Evolutionary conservation across 2,329 filamentous ascomycete species (phyloP), one percentile per base, ranked within the genome.

Genomic region (Xylaria sp.): DNA sequence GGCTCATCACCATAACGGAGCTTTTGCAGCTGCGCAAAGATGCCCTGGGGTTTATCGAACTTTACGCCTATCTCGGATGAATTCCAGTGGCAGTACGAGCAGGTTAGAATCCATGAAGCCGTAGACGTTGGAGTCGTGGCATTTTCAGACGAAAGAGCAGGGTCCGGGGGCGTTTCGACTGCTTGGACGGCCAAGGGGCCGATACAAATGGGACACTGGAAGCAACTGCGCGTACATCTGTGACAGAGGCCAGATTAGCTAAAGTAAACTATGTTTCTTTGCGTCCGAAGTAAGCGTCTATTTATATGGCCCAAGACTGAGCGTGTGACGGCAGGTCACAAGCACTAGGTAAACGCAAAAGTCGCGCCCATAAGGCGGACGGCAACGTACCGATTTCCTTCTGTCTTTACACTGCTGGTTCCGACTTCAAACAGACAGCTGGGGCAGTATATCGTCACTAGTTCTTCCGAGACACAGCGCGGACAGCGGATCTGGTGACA

Each of bases 401-500:
- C 96, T 75, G 91, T 93, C 81, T 95, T 94, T 55, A 98, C 89
- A 77, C 94, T 94, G 77, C 93, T 97, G 80, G 92, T 97, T 5
- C 95, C 94, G 39, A 97, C 95, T 81, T 99, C 96, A 77, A 99
- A 98, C 66, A 99, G 83, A 79, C 96, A 99, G 79, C 90, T 95
- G 5, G 96, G 96, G 77, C 96, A 99, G 81, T 93, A 99, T 86
- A 94, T 98, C 63, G 93, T 96, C 57, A 97, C 90, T 65, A 97
- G 94, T 82, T 99, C 96, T 79, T 99, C 96, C 57, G 91, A 89
- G 63, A 97, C 92, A 78, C 96, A 99, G 82, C 94, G 87, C 6
- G 94, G 93, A 79, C 96, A 99, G 74, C 96, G 92, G 71, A 98
- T 97, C 81, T 97, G 92, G 79, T 97, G 94, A 80, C 96, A 99